Conservation (phyloP, 2,329 filamentous ascomycete genomes). For the Leptosphaerulina australis region DNA sequence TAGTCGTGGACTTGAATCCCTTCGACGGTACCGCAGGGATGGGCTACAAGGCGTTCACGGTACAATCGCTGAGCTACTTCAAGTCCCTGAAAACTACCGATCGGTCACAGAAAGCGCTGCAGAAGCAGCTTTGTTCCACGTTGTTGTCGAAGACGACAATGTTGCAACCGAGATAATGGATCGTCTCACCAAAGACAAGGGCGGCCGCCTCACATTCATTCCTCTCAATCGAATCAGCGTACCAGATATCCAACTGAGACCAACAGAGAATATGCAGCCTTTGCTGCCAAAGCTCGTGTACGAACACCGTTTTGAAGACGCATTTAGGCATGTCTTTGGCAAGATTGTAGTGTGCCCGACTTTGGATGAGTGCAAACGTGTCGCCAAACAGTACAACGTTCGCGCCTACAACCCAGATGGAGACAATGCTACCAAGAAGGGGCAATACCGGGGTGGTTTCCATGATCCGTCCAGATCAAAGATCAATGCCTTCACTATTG, state of each 20-base stretch:
- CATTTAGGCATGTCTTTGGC: constrained; percentile 93
- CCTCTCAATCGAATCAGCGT: constrained; percentile 82
- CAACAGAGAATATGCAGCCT: constrained; percentile 84
- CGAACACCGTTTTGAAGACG: constrained; percentile 76
- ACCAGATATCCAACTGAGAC: constrained; percentile 75
- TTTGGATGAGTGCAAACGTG: constrained; percentile 83
- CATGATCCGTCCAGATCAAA: constrained; percentile 86
- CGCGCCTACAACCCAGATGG: constrained; percentile 94
- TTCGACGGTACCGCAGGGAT: constrained; percentile 81
- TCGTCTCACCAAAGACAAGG: constrained; percentile 76
- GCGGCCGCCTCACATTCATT: constrained; percentile 92
- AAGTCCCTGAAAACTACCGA: constrained; percentile 82
- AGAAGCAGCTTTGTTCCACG: constrained; percentile 91
- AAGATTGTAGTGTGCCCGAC: constrained; percentile 94
- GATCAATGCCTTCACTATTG: constrained; percentile 78
- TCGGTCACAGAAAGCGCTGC: constrained; percentile 92
- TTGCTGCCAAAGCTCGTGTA: constrained; percentile 85
- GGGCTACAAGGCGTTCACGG: constrained; percentile 87
- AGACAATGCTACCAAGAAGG: constrained; percentile 92
- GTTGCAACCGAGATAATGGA: constrained; percentile 84
- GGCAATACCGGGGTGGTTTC: constrained; percentile 93
- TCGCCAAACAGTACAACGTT: constrained; percentile 88
- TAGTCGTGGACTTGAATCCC: constrained; percentile 82
- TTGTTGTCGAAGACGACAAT: constrained; percentile 89
- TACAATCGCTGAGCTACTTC: constrained; percentile 89